Conservation (phyloP, 352 stramenopile species). For the Phytophthora fragariaefolia region DNA sequence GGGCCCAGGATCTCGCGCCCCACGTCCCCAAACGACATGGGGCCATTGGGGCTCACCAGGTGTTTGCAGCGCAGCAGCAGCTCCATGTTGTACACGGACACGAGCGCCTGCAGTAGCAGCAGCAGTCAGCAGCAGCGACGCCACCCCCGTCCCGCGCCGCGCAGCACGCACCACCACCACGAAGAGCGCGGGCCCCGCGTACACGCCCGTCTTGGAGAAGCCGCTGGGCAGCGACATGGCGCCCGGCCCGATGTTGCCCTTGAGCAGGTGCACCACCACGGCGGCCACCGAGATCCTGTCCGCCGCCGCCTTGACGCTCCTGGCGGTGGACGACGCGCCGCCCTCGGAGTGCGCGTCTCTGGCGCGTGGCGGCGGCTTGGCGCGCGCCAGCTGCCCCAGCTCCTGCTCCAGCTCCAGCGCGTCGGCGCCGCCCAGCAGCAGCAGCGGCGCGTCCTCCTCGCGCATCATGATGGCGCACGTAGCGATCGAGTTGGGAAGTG, state of each 20-base stretch:
- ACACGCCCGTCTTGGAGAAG: slow-evolving; percentile 78
- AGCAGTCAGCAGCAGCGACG: background rate
- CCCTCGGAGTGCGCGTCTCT: slow-evolving; percentile 14
- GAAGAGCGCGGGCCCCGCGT: slow-evolving; percentile 66
- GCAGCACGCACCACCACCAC: slow-evolving; percentile 49
- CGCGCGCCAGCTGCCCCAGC: background rate
- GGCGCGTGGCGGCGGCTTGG: background rate
- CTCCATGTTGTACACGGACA: slow-evolving; percentile 89
- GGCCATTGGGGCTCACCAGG: slow-evolving; percentile 52
- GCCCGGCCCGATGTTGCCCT: slow-evolving; percentile 80
- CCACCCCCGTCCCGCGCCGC: background rate
- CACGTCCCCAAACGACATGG: slow-evolving; percentile 82
- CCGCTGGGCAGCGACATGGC: slow-evolving; percentile 82
- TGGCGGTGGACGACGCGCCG: slow-evolving; percentile 21
- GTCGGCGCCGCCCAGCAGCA: slow-evolving; percentile 15
- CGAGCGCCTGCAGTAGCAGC: slow-evolving; percentile 47
- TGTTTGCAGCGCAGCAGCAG: slow-evolving; percentile 75
- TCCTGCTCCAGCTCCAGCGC: slow-evolving; percentile 21
- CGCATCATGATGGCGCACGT: slow-evolving; percentile 10
- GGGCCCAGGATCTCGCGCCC: slow-evolving; percentile 62
- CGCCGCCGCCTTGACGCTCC: slow-evolving; percentile 10
- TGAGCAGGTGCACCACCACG: slow-evolving; percentile 73
- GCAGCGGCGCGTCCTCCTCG: slow-evolving; percentile 29
- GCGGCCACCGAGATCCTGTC: slow-evolving; percentile 65
- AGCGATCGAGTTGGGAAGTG: slow-evolving; percentile 7